A percentile compares a stretch with the other conserved stretches of the same genome.
phyloP scores from a whole-genome alignment of 2,329 filamentous ascomycete species.

The Diaporthe longicolla region DNA sequence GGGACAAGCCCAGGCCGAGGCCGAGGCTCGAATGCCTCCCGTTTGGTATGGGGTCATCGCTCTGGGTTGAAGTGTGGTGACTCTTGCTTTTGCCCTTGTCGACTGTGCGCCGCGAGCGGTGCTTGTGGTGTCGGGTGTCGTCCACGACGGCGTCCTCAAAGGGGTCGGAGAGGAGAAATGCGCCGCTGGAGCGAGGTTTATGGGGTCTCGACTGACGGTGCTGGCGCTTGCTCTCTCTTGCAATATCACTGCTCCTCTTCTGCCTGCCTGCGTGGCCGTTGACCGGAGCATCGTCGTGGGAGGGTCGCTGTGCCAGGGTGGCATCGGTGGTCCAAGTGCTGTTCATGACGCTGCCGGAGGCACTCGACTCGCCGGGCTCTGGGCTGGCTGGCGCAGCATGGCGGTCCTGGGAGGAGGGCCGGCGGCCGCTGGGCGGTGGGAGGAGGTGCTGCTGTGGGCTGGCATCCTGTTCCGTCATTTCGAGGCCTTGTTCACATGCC shows the following conservation, averaged over 20 bases:
- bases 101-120: conserved; percentile 36
- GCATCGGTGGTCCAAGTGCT: conserved; percentile 39
- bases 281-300: conserved; percentile 32
- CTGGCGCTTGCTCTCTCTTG: conserved; percentile 38
- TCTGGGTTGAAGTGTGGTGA: conserved; percentile 34
- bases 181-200: conserved; percentile 62
- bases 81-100: conserved; percentile 39
- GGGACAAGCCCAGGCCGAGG: conserved; percentile 8
- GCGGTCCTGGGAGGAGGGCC: conserved; percentile 21
- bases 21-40: conserved; percentile 33
- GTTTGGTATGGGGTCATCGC: conserved; percentile 20
- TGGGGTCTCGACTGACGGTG: conserved; percentile 49
- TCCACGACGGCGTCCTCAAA: conserved; percentile 50
- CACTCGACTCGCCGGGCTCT: conserved; percentile 62
- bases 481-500: conserved; percentile 42
- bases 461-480: conserved; percentile 43
- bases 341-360: conserved; percentile 49
- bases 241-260: neutral
- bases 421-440: conserved; percentile 24
- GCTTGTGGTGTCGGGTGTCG: conserved; percentile 48
- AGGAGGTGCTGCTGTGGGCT: conserved; percentile 39
- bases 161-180: conserved; percentile 65
- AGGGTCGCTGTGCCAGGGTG: conserved; percentile 43
- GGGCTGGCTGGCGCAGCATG: conserved; percentile 50
- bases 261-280: conserved; percentile 6